phyloP scores from a whole-genome alignment of 2,329 filamentous ascomycete genomes.

The Neopestalotiopsis sp. region DNA sequence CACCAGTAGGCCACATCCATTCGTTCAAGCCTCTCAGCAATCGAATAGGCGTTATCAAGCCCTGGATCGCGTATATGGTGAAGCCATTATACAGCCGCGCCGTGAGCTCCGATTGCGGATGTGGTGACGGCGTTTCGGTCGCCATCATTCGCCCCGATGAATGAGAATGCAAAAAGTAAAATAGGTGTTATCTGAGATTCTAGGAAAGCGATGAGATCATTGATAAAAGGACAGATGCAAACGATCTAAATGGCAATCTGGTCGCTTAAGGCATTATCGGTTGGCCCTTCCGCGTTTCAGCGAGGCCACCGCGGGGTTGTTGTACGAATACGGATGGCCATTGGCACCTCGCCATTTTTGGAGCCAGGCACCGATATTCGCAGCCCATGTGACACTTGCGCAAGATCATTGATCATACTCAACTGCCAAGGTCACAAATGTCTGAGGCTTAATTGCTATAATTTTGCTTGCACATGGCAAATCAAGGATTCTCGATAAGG shows the following conservation, averaged over 20 bases:
- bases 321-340: conserved; percentile 11
- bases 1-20: conserved; percentile 12
- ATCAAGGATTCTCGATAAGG: no score
- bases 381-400: no score
- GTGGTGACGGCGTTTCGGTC: neutral
- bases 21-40: conserved; percentile 4
- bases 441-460: no score
- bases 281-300: conserved; percentile 12
- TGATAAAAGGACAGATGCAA: neutral
- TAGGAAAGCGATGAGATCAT: neutral
- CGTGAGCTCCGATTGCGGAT: neutral
- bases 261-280: conserved; percentile 4
- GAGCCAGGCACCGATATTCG: no score
- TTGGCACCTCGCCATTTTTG: neutral
- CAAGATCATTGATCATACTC: neutral
- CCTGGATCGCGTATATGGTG: conserved; percentile 1
- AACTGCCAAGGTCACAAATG: no score
- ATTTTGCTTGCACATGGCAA: no score
- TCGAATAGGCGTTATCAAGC: conserved; percentile 5
- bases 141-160: neutral
- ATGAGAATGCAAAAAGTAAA: neutral
- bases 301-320: neutral
- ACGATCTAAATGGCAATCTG: neutral
- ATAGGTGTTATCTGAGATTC: neutral
- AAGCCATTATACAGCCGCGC: conserved; percentile 15